Evolutionary conservation across 768 basidiomycete genomes (phyloP).

Genomic region (Lactarius indigo): DNA sequence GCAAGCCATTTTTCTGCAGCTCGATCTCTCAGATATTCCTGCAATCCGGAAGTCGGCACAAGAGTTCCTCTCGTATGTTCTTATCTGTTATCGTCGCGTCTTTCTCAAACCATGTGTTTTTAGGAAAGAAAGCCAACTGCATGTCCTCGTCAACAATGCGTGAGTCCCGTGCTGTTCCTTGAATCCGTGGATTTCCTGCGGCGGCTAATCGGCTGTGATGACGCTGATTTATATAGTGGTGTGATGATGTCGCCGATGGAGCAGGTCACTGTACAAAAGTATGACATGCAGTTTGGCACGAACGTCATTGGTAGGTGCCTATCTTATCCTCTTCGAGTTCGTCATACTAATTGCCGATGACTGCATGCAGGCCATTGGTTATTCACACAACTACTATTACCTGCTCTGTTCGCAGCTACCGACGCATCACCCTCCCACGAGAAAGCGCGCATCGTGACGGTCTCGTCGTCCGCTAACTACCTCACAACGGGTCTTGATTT

Average conservation of each 20-base stretch:
- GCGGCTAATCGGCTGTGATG: background rate
- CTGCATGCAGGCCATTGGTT: slow-evolving; percentile 58
- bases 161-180: slow-evolving; percentile 29
- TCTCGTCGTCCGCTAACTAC: slow-evolving; percentile 41
- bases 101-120: background rate
- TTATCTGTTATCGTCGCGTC: slow-evolving; percentile 8
- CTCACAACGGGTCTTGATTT: slow-evolving; percentile 36
- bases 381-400: slow-evolving; percentile 53
- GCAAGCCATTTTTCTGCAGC: slow-evolving; percentile 41
- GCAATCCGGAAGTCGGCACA: slow-evolving; percentile 39
- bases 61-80: slow-evolving; percentile 37
- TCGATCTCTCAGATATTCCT: slow-evolving; percentile 41
- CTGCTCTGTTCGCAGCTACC: slow-evolving; percentile 42
- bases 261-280: slow-evolving; percentile 43
- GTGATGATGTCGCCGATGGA: slow-evolving; percentile 44
- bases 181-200: background rate
- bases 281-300: slow-evolving; percentile 54
- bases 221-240: slow-evolving; percentile 37
- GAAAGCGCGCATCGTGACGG: slow-evolving; percentile 46
- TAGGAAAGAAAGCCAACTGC: slow-evolving; percentile 44
- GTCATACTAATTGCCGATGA: background rate
- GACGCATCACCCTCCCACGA: slow-evolving; percentile 36
- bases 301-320: slow-evolving; percentile 45
- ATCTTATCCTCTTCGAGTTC: background rate
- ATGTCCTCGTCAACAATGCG: slow-evolving; percentile 52